These are phyloP conservation scores for Phytophthora melonis DNA, from an alignment of 352 stramenopile species.

Conservation along the genomic window DNA sequence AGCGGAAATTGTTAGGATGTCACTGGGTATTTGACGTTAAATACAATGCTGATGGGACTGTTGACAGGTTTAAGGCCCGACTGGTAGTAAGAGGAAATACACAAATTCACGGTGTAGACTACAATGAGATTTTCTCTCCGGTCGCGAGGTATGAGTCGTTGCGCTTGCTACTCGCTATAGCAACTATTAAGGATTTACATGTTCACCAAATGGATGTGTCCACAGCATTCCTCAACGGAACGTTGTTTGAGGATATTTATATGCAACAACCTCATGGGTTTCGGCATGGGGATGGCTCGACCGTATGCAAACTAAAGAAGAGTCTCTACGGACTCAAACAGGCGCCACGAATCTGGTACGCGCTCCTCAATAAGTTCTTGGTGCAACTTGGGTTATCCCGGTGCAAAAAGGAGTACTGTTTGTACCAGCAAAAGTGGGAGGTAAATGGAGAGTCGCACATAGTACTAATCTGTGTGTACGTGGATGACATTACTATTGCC, in stretches of 20 bases:
- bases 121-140: background rate
- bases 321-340: background rate
- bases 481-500: background rate
- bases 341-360: background rate
- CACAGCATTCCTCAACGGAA: background rate
- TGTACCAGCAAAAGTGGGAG: conserved; percentile 8
- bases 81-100: background rate
- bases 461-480: background rate
- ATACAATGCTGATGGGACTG: background rate
- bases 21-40: background rate
- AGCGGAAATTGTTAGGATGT: background rate
- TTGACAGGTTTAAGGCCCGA: background rate
- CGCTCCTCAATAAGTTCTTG: conserved; percentile 5
- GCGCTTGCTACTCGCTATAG: background rate
- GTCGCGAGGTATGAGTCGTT: conserved; percentile 5
- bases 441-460: background rate
- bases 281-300: background rate
- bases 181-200: conserved; percentile 3
- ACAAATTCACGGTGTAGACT: background rate
- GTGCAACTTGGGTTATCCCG: conserved; percentile 8
- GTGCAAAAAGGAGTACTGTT: conserved; percentile 13
- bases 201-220: too few relatives aligned
- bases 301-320: too few relatives aligned
- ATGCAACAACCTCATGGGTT: background rate
- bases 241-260: background rate